A percentile compares a stretch with the other conserved stretches of the same genome.
Conservation (phyloP, 495 filamentous ascomycete genomes). For the Talaromyces proteolyticus region DNA sequence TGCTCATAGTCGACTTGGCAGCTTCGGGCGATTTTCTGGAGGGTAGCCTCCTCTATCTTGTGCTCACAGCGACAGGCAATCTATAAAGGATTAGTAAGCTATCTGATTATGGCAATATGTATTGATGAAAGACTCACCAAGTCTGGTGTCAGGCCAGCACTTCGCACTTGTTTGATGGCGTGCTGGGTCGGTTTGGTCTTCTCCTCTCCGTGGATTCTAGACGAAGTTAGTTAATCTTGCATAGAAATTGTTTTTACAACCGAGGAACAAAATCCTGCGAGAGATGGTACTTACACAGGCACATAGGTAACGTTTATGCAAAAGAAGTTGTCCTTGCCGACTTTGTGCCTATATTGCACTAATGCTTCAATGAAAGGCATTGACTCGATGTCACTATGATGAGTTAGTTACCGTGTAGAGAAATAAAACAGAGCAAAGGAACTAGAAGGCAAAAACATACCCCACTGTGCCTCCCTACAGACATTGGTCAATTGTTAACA, state of each 20-base stretch:
- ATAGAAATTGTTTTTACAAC: slow-evolving; percentile 63
- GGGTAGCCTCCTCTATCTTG: slow-evolving; percentile 53
- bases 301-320: neutral
- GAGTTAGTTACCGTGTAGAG: slow-evolving; percentile 27
- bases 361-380: slow-evolving; percentile 75
- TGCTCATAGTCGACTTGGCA: slow-evolving; percentile 69
- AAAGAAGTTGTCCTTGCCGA: slow-evolving; percentile 3
- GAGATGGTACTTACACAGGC: neutral
- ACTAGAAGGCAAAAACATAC: neutral
- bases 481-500: neutral
- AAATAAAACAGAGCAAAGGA: slow-evolving; percentile 56
- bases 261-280: too few species aligned
- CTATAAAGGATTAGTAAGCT: slow-evolving; percentile 18
- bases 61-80: slow-evolving; percentile 75
- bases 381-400: slow-evolving; percentile 71
- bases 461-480: neutral
- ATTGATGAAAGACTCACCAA: slow-evolving; percentile 39
- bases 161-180: slow-evolving; percentile 64
- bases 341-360: slow-evolving; percentile 53
- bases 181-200: slow-evolving; percentile 86
- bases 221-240: slow-evolving; percentile 72
- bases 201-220: slow-evolving; percentile 62
- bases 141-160: slow-evolving; percentile 68
- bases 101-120: neutral
- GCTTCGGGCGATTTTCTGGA: slow-evolving; percentile 67